Conservation (phyloP, 306 rosid genomes). For the Gynostemma pentaphyllum region DNA sequence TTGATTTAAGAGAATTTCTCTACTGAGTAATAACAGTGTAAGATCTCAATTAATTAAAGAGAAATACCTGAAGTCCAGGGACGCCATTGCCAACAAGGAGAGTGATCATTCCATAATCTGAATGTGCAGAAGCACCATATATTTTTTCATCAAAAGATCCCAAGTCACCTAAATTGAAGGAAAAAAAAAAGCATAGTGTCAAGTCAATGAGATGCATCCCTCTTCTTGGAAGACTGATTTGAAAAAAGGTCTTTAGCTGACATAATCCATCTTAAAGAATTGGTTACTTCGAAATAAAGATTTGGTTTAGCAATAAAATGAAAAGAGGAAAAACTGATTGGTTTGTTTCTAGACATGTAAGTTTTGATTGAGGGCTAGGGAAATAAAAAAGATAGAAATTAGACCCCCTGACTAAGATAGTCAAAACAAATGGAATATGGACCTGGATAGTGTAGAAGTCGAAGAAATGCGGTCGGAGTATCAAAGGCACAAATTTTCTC, state of each 20-base stretch:
- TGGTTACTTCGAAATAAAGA: too few species aligned
- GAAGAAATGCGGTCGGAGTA: constrained; percentile 43
- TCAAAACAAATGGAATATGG: too few species aligned
- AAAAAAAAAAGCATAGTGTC: too few species aligned
- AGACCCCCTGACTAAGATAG: too few species aligned
- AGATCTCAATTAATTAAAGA: constrained; percentile 2
- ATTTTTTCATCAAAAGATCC: constrained; percentile 33
- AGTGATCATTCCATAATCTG: constrained; percentile 82
- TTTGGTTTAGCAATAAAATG: too few species aligned
- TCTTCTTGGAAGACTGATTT: neutral
- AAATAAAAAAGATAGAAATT: too few species aligned
- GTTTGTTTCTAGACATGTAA: too few species aligned
- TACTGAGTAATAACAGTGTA: neutral
- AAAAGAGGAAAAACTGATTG: too few species aligned
- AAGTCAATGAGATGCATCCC: neutral
- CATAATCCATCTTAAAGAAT: neutral
- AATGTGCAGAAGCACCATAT: constrained; percentile 70
- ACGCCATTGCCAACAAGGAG: constrained; percentile 62
- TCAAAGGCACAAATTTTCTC: constrained; percentile 43
- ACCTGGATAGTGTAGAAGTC: constrained; percentile 61
- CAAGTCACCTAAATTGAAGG: constrained; percentile 41
- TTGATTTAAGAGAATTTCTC: constrained; percentile 11
- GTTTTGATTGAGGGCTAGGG: too few species aligned
- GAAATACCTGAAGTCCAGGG: constrained; percentile 71
- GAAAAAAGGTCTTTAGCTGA: neutral